These are phyloP conservation scores for Clausena lansium DNA, from an alignment of 345 rosid species.

Conservation along the genomic window DNA sequence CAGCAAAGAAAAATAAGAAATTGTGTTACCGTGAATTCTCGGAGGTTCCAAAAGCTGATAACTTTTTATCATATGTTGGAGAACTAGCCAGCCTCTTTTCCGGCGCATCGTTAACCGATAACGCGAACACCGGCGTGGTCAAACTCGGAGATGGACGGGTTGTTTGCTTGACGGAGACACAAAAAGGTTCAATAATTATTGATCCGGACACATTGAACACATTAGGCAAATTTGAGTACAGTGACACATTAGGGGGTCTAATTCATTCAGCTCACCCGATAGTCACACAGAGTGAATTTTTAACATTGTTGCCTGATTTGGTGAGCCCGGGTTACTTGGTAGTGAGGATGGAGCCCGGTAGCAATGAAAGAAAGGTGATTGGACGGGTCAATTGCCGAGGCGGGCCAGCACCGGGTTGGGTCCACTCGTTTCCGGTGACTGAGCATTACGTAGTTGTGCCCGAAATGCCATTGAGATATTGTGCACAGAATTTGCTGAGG, in stretches of 20 bases:
- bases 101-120: constrained; percentile 85
- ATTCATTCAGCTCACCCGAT: constrained; percentile 92
- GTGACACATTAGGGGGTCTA: constrained; percentile 67
- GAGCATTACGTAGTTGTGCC: constrained; percentile 80
- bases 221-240: constrained; percentile 65
- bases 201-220: constrained; percentile 72
- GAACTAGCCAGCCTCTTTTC: constrained; percentile 72
- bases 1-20: constrained; percentile 65
- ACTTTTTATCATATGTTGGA: constrained; percentile 64
- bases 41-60: constrained; percentile 62
- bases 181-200: constrained; percentile 76
- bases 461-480: constrained; percentile 89
- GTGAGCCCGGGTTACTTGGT: constrained; percentile 73
- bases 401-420: constrained; percentile 94
- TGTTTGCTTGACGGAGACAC: constrained; percentile 87
- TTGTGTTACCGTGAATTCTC: constrained; percentile 93
- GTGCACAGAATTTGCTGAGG: constrained; percentile 64
- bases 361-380: constrained; percentile 77
- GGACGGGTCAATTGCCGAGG: constrained; percentile 78
- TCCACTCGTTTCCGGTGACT: constrained; percentile 91
- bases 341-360: constrained; percentile 75
- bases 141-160: constrained; percentile 87
- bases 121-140: constrained; percentile 88
- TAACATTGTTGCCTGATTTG: constrained; percentile 82
- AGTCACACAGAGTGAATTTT: constrained; percentile 71